A percentile compares a stretch with the other conserved stretches of the same genome.
phyloP scores from a whole-genome alignment of 352 stramenopile species.

The Globisporangium cederbergense region DNA sequence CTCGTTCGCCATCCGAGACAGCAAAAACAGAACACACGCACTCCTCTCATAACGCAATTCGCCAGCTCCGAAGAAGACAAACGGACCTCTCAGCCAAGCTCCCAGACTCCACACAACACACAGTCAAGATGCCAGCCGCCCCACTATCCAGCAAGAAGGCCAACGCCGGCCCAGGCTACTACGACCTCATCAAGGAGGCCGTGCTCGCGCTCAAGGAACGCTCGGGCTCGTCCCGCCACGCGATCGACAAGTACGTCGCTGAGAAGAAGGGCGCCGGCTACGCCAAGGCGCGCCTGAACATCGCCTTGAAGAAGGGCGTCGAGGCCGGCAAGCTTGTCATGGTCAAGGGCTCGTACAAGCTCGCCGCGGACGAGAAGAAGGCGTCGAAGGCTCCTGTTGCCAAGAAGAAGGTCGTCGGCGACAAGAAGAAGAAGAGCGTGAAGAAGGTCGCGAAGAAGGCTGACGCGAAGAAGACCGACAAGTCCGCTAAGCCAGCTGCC shows the following conservation, averaged over 20 bases:
- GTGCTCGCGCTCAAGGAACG: slow-evolving; percentile 91
- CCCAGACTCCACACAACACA: not conserved
- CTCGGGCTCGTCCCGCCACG: slow-evolving; percentile 86
- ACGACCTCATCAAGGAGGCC: slow-evolving; percentile 92
- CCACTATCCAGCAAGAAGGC: slow-evolving; percentile 52
- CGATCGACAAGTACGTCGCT: slow-evolving; percentile 94
- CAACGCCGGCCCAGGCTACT: slow-evolving; percentile 73
- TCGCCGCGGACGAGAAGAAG: slow-evolving; percentile 91
- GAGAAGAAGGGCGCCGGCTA: slow-evolving; percentile 80
- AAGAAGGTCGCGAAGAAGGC: slow-evolving; percentile 76
- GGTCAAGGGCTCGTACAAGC: slow-evolving; percentile 94
- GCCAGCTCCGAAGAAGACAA: slow-evolving; percentile 23
- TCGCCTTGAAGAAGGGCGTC: slow-evolving; percentile 89
- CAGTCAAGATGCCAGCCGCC: slow-evolving; percentile 42
- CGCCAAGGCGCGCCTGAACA: slow-evolving; percentile 80
- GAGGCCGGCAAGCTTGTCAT: slow-evolving; percentile 87
- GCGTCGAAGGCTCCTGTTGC: slow-evolving; percentile 20
- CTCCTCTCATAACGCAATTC: slow-evolving; percentile 39
- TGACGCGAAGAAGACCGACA: slow-evolving; percentile 39
- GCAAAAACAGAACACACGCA: not conserved
- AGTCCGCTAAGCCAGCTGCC: slow-evolving; percentile 19
- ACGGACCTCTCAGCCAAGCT: slow-evolving; percentile 6
- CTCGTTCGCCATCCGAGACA: not conserved
- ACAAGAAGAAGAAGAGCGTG: slow-evolving; percentile 47
- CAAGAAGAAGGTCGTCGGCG: slow-evolving; percentile 19